Percentiles rank a stretch among this genome's conserved stretches.
Conservation (phyloP, 129 eudicot genomes). For the Pseudognaphalium luteoalbum region DNA sequence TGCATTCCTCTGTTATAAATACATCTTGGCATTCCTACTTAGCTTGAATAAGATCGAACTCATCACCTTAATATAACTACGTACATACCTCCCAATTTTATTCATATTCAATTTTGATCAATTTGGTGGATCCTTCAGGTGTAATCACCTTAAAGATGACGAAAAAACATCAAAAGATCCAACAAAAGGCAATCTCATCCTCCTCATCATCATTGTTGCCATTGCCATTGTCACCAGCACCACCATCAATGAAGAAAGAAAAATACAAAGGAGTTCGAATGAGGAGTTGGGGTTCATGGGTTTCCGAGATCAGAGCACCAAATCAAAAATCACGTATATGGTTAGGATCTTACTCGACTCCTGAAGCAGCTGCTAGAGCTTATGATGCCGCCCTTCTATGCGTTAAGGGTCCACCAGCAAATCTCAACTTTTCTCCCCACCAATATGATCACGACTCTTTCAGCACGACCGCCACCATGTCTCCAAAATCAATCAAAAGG, state of each 20-base stretch:
- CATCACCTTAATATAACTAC: neutral
- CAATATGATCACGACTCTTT: slow-evolving; percentile 20
- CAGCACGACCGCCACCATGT: slow-evolving; percentile 35
- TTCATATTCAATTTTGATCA: neutral
- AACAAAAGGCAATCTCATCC: neutral
- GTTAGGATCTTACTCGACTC: slow-evolving; percentile 87
- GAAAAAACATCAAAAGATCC: slow-evolving; percentile 45
- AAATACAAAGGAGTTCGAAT: slow-evolving; percentile 89
- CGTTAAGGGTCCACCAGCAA: slow-evolving; percentile 74
- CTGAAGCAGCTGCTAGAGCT: slow-evolving; percentile 95
- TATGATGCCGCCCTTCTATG: slow-evolving; percentile 88
- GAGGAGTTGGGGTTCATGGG: slow-evolving; percentile 99
- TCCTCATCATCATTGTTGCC: slow-evolving; percentile 4
- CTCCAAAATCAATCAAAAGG: slow-evolving; percentile 81
- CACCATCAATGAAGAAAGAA: slow-evolving; percentile 41
- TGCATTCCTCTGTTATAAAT: slow-evolving; percentile 35
- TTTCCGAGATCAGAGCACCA: slow-evolving; percentile 84
- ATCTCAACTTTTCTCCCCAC: slow-evolving; percentile 65
- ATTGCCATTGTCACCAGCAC: neutral
- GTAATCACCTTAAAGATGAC: slow-evolving; percentile 37
- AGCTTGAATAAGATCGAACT: neutral
- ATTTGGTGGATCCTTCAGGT: neutral
- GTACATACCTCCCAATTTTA: neutral
- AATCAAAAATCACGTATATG: slow-evolving; percentile 90
- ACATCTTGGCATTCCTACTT: slow-evolving; percentile 21